These are phyloP conservation scores for Acmispon strigosus DNA, from an alignment of 306 rosid genomes.

Conservation along the genomic window DNA sequence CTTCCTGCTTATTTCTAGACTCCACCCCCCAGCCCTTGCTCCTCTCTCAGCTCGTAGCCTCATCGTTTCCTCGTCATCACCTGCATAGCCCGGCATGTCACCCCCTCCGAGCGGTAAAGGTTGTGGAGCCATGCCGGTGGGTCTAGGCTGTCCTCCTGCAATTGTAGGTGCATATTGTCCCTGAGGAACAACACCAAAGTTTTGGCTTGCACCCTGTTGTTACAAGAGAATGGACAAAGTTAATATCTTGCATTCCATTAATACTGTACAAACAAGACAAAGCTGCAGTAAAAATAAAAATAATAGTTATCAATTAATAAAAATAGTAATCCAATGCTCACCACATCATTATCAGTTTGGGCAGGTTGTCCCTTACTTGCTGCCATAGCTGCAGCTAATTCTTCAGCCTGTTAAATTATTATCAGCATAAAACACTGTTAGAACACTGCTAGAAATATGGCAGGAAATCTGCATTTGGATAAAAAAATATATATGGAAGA, in stretches of 20 bases:
- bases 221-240: background rate
- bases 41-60: slow-evolving; percentile 67
- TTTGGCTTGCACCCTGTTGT: slow-evolving; percentile 49
- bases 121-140: slow-evolving; percentile 70
- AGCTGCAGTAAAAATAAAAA: background rate
- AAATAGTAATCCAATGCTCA: slow-evolving; percentile 29
- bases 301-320: background rate
- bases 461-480: background rate
- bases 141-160: slow-evolving; percentile 84
- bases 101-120: slow-evolving; percentile 72
- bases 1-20: slow-evolving; percentile 60
- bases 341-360: slow-evolving; percentile 58
- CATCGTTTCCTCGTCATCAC: slow-evolving; percentile 58
- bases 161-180: slow-evolving; percentile 89
- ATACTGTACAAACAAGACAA: background rate
- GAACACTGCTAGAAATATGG: too few relatives aligned
- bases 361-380: slow-evolving; percentile 67
- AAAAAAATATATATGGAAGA: background rate
- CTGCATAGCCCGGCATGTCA: slow-evolving; percentile 45
- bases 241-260: background rate
- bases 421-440: slow-evolving; percentile 14
- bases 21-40: slow-evolving; percentile 88
- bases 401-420: slow-evolving; percentile 69
- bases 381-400: slow-evolving; percentile 81
- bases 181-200: slow-evolving; percentile 43